Conservation (phyloP, 768 basidiomycete genomes). For the Tulasnella sp. region DNA sequence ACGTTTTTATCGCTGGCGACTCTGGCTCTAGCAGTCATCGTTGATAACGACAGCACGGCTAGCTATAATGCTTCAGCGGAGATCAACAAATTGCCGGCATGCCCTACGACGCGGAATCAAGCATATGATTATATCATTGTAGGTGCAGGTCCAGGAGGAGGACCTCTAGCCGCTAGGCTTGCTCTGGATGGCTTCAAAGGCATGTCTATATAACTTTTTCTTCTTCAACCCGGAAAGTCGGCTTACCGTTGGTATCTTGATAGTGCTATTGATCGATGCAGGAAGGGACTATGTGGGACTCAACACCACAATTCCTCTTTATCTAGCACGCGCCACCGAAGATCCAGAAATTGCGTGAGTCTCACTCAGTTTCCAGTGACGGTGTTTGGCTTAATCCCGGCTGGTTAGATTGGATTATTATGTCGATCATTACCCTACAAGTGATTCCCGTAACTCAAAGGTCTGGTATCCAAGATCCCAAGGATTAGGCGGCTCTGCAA, state of each 20-base stretch:
- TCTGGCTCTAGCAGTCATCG: too few species aligned
- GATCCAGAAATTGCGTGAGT: constrained; percentile 10
- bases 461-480: constrained; percentile 11
- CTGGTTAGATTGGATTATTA: constrained; percentile 6
- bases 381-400: too few species aligned
- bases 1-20: too few species aligned
- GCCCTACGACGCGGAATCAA: too few species aligned
- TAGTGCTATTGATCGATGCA: too few species aligned
- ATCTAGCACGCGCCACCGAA: constrained; percentile 9
- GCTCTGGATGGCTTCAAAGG: constrained; percentile 1
- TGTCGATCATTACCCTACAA: constrained; percentile 4
- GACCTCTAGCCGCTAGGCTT: constrained; percentile 3
- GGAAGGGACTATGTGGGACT: constrained; percentile 6
- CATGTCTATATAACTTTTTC: background rate
- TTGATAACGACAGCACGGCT: too few species aligned
- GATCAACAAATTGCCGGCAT: too few species aligned
- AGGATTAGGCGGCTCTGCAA: background rate
- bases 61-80: too few species aligned
- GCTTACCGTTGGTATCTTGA: background rate
- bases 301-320: constrained; percentile 11
- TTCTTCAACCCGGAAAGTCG: background rate
- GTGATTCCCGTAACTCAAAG: background rate
- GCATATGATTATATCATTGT: too few species aligned
- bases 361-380: background rate
- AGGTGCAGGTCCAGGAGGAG: constrained; percentile 6